Conservation (phyloP, 768 basidiomycete species). For the Tulasnella sp. region DNA sequence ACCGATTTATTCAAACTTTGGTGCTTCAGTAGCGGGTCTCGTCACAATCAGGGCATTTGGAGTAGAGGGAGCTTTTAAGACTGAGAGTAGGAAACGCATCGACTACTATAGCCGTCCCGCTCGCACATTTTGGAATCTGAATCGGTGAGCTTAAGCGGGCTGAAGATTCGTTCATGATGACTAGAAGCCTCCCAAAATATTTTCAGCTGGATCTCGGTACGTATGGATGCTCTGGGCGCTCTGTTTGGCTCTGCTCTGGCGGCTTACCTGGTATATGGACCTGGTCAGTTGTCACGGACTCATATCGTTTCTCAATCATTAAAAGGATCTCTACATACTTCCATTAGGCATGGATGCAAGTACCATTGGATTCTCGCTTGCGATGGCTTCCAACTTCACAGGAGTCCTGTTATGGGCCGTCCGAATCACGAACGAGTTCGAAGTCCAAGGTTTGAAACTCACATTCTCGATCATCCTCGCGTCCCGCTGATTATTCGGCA, state of each 20-base stretch:
- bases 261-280: conserved; percentile 45
- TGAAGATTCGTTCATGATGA: background rate
- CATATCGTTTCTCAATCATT: background rate
- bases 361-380: conserved; percentile 33
- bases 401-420: conserved; percentile 39
- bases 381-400: conserved; percentile 45
- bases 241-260: conserved; percentile 45
- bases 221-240: conserved; percentile 49
- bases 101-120: conserved; percentile 41
- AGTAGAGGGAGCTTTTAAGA: conserved; percentile 25
- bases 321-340: background rate
- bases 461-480: background rate
- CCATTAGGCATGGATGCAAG: conserved; percentile 31
- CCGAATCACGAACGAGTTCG: conserved; percentile 33
- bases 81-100: conserved; percentile 34
- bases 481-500: background rate
- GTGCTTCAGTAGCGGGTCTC: conserved; percentile 27
- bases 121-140: conserved; percentile 41
- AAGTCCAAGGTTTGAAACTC: conserved; percentile 31
- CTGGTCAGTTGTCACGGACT: background rate
- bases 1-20: conserved; percentile 29
- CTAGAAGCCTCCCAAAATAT: background rate
- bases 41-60: conserved; percentile 30
- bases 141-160: conserved; percentile 26
- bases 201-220: conserved; percentile 36